Base-by-base conservation (phyloP, 192 early-diverging fungal genomes). In the Geranomyces variabilis region DNA sequence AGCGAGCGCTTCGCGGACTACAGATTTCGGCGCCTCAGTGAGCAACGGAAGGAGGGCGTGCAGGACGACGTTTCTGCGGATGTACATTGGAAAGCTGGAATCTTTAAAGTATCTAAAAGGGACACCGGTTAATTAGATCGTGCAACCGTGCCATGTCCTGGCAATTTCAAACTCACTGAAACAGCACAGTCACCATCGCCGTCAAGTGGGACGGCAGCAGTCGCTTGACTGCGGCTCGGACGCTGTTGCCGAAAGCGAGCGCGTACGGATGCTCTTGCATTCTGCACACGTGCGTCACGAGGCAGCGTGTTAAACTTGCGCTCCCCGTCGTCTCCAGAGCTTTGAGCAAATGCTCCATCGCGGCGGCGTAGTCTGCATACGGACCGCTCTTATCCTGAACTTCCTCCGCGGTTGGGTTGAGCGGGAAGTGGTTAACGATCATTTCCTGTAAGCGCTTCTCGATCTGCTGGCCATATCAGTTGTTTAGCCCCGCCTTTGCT, bases 201-300 rank as follows among this genome's bases (percentile, higher is more conserved):
- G n/a, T 22, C 45, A 41, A 3, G 5, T 64, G 0, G 0, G 45
- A 36, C 17, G n/a, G 45, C 41, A 7, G 53, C 30, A 56, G 58
- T 8, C 31, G 24, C 31, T 28, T 34, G 22, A 28, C 58, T 8
- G 58, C 58, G 3, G 29, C 17, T 30, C 29, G 24, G 60, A 63
- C 26, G 29, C 68, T 58, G 0, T 66, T 28, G n/a, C 55, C 47
- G 21, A 81, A 61, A 0, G 30, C 8, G 12, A 13, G 60, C 3
- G 76, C 76, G 45, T 71, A 77, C 8, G 78, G 57, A 57, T 90
- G 85, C 7, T 86, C 76, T 1, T 76, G 65, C 29, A 88, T 83
- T 33, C 85, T 78, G 44, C 88, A 82, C 19, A 90, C 69, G 22
- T 87, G 78, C 3, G 80, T 73, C 34, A 88, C 71, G 15, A 90